Percentiles rank a stretch among this genome's conserved stretches.
phyloP scores from a whole-genome alignment of 108 stramenopile species.

The Parietichytrium sp. region DNA sequence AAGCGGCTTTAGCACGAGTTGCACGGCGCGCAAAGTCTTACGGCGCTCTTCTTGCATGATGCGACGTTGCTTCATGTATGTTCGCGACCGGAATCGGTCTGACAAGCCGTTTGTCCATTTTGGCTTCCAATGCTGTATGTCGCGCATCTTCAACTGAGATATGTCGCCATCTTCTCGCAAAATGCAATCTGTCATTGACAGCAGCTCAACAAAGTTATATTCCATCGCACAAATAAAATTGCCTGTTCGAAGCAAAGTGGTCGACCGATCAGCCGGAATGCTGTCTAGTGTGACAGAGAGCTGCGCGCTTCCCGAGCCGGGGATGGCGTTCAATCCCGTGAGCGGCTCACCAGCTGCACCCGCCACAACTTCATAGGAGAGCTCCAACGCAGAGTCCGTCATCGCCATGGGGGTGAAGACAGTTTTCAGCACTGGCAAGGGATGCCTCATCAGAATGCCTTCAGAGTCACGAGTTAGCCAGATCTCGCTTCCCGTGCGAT shows the following conservation, averaged over 20 bases:
- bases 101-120: neutral
- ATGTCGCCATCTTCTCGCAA: neutral
- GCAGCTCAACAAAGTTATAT: neutral
- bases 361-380: neutral
- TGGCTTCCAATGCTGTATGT: neutral
- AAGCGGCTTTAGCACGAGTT: conserved; percentile 9
- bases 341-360: neutral
- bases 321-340: neutral
- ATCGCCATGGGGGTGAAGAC: neutral
- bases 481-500: neutral
- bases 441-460: neutral
- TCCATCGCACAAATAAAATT: conserved; percentile 19
- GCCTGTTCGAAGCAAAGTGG: neutral
- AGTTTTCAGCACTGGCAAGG: neutral
- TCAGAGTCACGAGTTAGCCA: neutral
- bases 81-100: neutral
- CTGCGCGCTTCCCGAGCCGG: neutral
- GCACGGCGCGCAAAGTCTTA: neutral
- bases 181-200: neutral
- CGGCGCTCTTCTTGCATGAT: neutral
- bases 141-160: neutral
- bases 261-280: neutral
- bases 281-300: neutral
- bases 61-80: neutral
- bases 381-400: neutral